Conservation (phyloP, 2,329 filamentous ascomycete genomes). For the Magnaporthiopsis rhizophila region DNA sequence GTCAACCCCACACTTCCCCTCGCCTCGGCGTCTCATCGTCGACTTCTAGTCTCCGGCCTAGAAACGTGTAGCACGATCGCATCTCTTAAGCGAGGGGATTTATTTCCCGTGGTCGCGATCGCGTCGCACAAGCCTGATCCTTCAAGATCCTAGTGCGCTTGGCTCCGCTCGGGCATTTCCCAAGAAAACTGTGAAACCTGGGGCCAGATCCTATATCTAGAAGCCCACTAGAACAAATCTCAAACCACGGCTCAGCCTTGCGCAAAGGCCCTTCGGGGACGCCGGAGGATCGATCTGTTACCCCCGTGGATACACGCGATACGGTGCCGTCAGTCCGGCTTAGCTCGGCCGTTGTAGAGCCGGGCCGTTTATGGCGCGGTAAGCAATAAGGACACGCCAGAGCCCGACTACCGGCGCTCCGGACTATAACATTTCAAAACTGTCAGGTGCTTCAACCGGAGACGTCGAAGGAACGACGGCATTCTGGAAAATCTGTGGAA, state of each 20-base stretch:
- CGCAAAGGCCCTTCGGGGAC: neutral
- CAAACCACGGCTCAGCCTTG: neutral
- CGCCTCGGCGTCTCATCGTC: neutral
- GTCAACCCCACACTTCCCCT: neutral
- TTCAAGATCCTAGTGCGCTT: too few species aligned
- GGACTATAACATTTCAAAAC: neutral
- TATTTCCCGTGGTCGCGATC: too few species aligned
- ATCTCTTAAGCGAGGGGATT: too few species aligned
- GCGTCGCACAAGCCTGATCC: too few species aligned
- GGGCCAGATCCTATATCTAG: neutral
- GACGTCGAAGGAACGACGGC: neutral
- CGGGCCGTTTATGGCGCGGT: too few species aligned
- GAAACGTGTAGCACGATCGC: too few species aligned
- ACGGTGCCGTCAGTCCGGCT: neutral
- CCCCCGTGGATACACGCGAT: neutral
- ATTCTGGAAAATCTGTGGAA: neutral
- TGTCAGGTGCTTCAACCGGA: neutral
- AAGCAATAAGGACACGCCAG: neutral
- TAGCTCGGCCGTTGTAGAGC: neutral
- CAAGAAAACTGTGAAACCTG: neutral
- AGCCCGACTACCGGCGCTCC: neutral
- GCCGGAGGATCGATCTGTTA: neutral
- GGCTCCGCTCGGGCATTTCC: too few species aligned
- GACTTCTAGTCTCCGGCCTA: neutral
- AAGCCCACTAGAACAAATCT: neutral